A percentile compares a stretch with the other conserved stretches of the same genome.
phyloP scores from a whole-genome alignment of 2,329 filamentous ascomycete genomes.

The Trichothecium sympodiale region DNA sequence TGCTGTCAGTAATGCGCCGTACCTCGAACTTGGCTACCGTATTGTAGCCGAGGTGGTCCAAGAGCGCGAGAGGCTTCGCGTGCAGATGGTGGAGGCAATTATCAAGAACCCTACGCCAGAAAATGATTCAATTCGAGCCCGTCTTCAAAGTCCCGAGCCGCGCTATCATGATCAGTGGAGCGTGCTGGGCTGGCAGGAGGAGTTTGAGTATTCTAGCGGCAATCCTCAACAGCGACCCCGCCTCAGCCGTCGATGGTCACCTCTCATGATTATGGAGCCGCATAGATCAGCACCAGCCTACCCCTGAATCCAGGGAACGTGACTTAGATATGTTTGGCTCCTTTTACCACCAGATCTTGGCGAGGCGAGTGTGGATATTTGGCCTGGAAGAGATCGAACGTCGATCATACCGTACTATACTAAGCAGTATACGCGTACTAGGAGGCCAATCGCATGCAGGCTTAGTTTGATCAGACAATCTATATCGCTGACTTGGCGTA shows the following conservation, averaged over 20 bases:
- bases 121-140: slow-evolving; percentile 21
- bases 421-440: too few species aligned
- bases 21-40: slow-evolving; percentile 29
- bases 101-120: slow-evolving; percentile 21
- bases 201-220: slow-evolving; percentile 3
- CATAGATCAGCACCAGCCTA: background rate
- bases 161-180: slow-evolving; percentile 19
- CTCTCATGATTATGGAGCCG: background rate
- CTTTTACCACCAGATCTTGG: too few species aligned
- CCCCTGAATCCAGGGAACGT: background rate
- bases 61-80: slow-evolving; percentile 47
- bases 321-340: too few species aligned
- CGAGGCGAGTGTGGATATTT: too few species aligned
- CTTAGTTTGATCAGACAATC: too few species aligned
- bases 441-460: too few species aligned
- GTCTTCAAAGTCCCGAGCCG: slow-evolving; percentile 25
- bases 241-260: slow-evolving; percentile 1
- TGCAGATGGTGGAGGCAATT: slow-evolving; percentile 32
- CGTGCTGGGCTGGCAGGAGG: slow-evolving; percentile 29
- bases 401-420: too few species aligned
- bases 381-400: too few species aligned
- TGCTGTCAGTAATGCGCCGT: too few species aligned
- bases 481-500: too few species aligned
- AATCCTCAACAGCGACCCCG: background rate
- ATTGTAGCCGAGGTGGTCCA: slow-evolving; percentile 38